Conservation (phyloP, 2,329 filamentous ascomycete genomes). For the Dissoconium aciculare region DNA sequence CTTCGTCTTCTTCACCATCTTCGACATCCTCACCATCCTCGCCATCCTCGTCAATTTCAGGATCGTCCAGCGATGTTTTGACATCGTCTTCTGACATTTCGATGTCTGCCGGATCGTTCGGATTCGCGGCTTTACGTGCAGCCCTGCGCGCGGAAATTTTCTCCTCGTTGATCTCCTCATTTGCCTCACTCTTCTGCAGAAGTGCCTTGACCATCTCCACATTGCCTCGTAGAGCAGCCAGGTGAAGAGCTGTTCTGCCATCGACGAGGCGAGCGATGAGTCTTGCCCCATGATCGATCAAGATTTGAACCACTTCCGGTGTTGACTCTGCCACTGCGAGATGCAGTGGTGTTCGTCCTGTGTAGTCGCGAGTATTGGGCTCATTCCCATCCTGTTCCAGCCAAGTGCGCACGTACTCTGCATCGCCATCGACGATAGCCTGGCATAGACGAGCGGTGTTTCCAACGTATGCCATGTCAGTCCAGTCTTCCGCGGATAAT, state of each 20-base stretch:
- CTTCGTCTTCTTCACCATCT: neutral
- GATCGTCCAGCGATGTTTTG: slow-evolving; percentile 1
- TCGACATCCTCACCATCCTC: neutral
- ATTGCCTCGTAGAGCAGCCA: slow-evolving; percentile 58
- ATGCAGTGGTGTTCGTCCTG: slow-evolving; percentile 64
- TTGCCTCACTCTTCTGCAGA: slow-evolving; percentile 57
- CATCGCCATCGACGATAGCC: slow-evolving; percentile 61
- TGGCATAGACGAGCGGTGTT: slow-evolving; percentile 65
- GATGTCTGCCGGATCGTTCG: too few species aligned
- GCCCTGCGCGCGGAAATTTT: slow-evolving; percentile 26
- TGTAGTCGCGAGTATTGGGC: slow-evolving; percentile 61
- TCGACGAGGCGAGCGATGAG: slow-evolving; percentile 62
- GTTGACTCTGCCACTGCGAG: slow-evolving; percentile 56
- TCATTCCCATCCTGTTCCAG: slow-evolving; percentile 51
- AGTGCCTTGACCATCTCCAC: slow-evolving; percentile 55
- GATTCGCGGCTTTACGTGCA: slow-evolving; percentile 21
- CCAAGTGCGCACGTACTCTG: slow-evolving; percentile 58
- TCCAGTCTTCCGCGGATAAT: slow-evolving; percentile 70
- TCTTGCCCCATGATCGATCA: slow-evolving; percentile 59
- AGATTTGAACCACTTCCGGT: slow-evolving; percentile 51
- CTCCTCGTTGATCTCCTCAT: slow-evolving; percentile 50
- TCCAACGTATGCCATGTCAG: slow-evolving; percentile 78
- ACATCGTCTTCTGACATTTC: too few species aligned
- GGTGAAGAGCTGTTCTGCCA: slow-evolving; percentile 67
- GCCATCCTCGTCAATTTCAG: slow-evolving; percentile 4